These are phyloP conservation scores for Aphanoascus verrucosus DNA, from an alignment of 2,329 filamentous ascomycete genomes.

Conservation along the genomic window DNA sequence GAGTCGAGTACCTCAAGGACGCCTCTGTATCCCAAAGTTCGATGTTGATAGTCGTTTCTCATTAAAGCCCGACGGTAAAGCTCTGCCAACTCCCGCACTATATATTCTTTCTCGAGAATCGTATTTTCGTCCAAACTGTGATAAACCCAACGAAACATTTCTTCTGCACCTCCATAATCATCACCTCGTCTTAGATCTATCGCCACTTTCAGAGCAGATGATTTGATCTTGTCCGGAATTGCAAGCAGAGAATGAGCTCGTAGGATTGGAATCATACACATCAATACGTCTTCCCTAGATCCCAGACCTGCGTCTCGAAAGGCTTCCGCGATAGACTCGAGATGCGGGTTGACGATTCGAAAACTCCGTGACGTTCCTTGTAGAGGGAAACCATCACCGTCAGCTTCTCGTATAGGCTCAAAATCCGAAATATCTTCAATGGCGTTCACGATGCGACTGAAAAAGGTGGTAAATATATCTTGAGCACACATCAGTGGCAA, in stretches of 20 bases:
- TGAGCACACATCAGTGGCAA: slow-evolving; percentile 1
- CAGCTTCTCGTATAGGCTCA: background rate
- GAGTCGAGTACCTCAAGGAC: background rate
- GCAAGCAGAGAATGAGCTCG: background rate
- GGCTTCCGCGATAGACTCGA: background rate
- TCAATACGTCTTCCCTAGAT: background rate
- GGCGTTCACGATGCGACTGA: background rate
- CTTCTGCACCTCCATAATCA: background rate
- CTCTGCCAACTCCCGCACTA: background rate
- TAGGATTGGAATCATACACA: background rate
- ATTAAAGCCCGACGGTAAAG: background rate
- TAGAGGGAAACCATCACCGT: background rate
- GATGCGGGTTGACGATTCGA: background rate
- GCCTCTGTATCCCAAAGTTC: background rate
- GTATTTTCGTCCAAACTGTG: background rate
- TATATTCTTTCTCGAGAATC: background rate
- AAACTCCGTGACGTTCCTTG: background rate
- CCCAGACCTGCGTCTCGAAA: background rate
- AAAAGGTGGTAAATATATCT: slow-evolving; percentile 1
- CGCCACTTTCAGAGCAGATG: background rate
- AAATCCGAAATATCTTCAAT: background rate
- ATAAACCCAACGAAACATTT: background rate
- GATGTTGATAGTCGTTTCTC: background rate
- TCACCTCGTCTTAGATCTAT: background rate
- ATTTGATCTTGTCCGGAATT: background rate